These are phyloP conservation scores for Nothophaeocryptopus gaeumannii DNA, from an alignment of 2,329 filamentous ascomycete genomes.

Conservation along the genomic window DNA sequence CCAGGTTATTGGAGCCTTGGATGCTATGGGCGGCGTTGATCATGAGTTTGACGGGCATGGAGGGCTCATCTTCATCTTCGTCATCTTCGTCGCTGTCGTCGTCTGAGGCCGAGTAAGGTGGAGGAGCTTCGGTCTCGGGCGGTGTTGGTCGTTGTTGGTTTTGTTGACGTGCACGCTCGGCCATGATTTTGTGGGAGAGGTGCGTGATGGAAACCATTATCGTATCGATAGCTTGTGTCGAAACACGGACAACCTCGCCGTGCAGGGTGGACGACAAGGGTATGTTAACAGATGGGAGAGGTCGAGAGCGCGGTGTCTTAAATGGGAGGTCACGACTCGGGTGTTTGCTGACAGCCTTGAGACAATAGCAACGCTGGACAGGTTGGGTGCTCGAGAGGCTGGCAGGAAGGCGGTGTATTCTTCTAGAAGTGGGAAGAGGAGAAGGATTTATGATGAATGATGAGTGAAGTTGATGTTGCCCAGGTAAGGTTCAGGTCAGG, in stretches of 20 bases:
- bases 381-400: neutral
- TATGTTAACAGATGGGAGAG: neutral
- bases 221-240: neutral
- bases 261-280: neutral
- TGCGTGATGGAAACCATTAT: constrained; percentile 27
- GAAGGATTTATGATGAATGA: neutral
- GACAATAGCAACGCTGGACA: constrained; percentile 1
- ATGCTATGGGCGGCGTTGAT: constrained; percentile 52
- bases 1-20: constrained; percentile 49
- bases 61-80: constrained; percentile 12
- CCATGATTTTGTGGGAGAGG: constrained; percentile 25
- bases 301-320: constrained; percentile 10
- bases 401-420: constrained; percentile 5
- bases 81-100: constrained; percentile 20
- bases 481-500: neutral
- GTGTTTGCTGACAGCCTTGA: constrained; percentile 12
- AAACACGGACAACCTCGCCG: neutral
- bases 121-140: constrained; percentile 17
- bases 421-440: constrained; percentile 1
- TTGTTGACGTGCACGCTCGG: constrained; percentile 23
- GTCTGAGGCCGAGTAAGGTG: constrained; percentile 30
- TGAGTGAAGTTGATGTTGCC: neutral
- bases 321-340: constrained; percentile 9
- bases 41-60: constrained; percentile 45
- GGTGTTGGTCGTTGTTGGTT: constrained; percentile 9